These are phyloP conservation scores for Solidago caesia DNA, from an alignment of 129 eudicot species.

Conservation along the genomic window DNA sequence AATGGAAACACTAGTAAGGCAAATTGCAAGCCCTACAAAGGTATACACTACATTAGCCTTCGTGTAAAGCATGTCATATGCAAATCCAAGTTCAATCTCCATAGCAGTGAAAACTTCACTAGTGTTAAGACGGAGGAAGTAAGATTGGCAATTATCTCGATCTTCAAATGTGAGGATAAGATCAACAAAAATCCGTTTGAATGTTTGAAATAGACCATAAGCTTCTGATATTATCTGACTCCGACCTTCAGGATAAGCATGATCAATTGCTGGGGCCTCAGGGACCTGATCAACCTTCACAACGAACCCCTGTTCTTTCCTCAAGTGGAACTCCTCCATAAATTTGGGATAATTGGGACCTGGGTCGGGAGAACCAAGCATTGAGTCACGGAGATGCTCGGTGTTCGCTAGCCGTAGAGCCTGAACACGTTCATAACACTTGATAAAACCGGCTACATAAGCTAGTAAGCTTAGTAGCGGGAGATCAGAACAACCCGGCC, in stretches of 20 bases:
- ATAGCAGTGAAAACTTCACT: constrained; percentile 36
- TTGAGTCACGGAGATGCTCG: constrained; percentile 36
- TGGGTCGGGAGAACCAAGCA: constrained; percentile 44
- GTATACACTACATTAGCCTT: constrained; percentile 44
- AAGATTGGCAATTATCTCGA: constrained; percentile 36
- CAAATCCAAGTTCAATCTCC: constrained; percentile 55
- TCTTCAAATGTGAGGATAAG: constrained; percentile 60
- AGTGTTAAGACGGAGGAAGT: constrained; percentile 21
- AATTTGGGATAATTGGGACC: constrained; percentile 53
- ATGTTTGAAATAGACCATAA: constrained; percentile 34
- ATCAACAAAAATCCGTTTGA: constrained; percentile 55
- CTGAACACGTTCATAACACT: constrained; percentile 43
- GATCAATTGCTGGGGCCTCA: constrained; percentile 25
- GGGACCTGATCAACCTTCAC: constrained; percentile 39
- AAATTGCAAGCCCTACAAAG: constrained; percentile 23
- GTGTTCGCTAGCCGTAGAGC: constrained; percentile 39
- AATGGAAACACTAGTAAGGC: constrained; percentile 18
- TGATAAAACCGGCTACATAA: constrained; percentile 36
- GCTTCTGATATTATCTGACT: constrained; percentile 30
- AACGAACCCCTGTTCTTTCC: constrained; percentile 38
- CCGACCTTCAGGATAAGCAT: not conserved
- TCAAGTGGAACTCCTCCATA: constrained; percentile 38
- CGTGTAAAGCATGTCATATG: constrained; percentile 53
- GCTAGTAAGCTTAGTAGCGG: constrained; percentile 21
- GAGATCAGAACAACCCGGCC: constrained; percentile 24